These are phyloP conservation scores for Platanthera guangdongensis DNA, from an alignment of 106 monocot species.

Conservation along the genomic window DNA sequence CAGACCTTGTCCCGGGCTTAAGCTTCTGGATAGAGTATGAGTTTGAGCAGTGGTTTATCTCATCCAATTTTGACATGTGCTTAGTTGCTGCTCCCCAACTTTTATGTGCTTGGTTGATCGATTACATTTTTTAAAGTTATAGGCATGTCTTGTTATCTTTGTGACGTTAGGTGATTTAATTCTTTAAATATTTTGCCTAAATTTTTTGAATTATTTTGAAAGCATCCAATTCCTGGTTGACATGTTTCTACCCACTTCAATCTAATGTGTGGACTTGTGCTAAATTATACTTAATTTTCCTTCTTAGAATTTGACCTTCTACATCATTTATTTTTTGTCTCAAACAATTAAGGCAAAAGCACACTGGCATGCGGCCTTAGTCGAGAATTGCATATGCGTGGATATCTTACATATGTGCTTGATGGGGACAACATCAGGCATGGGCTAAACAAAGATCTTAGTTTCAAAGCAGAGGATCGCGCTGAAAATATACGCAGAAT, in stretches of 20 bases:
- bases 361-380: slow-evolving; percentile 85
- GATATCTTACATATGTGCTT: slow-evolving; percentile 71
- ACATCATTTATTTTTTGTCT: not conserved
- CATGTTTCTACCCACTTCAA: not conserved
- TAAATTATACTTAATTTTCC: not conserved
- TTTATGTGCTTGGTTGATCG: too few species aligned
- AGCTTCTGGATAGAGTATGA: too few species aligned
- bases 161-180: not conserved
- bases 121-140: too few species aligned
- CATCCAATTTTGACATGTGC: too few species aligned
- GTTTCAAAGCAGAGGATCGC: slow-evolving; percentile 80
- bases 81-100: too few species aligned
- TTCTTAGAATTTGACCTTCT: not conserved
- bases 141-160: too few species aligned
- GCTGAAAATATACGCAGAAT: slow-evolving; percentile 92
- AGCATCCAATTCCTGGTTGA: not conserved
- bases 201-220: not conserved
- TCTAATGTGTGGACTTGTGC: not conserved
- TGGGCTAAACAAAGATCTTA: slow-evolving; percentile 85
- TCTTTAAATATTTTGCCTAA: not conserved
- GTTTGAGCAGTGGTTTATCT: too few species aligned
- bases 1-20: too few species aligned
- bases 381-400: slow-evolving; percentile 61
- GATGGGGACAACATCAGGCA: slow-evolving; percentile 96
- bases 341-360: slow-evolving; percentile 71